Evolutionary conservation across 208 protist genomes (phyloP), one percentile per base, ranked within the genome.

Genomic region (Acanthamoeba triangularis): DNA sequence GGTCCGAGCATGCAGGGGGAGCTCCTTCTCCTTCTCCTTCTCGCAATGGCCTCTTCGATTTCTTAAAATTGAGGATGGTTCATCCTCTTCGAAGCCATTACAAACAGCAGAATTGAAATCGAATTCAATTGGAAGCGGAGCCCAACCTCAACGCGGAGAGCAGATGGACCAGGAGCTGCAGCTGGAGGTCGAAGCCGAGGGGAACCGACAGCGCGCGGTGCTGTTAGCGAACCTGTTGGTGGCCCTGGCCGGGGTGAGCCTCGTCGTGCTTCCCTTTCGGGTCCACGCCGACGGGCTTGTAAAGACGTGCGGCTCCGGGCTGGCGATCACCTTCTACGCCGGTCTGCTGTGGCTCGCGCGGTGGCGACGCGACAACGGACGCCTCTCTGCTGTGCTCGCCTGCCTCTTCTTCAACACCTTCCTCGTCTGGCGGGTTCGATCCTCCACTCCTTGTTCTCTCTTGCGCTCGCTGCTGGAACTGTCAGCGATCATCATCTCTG

Each of bases 211-310:
- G 18, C 25, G 72, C 30, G 72, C 33, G 25, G 72, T 80, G 18
- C 72, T 80, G 1, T 30, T 80, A 5, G 72, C 33, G n/a, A 80
- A 80, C 33, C 72, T 80, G 72, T 23, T 80, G 72, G 30, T 80
- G 72, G 72, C 37, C 5, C 37, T 80, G 16, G 33, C 33, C 72
- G 18, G 72, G 8, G 13, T 80, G 72, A 33, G 72, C 37, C 8
- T 47, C 33, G 13, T 2, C 30, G 8, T 80, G 16, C 72, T 80
- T 30, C 72, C 72, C 35, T 20, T 80, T 33, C 72, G 72, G 0
- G 25, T 44, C 72, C n/a, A 80, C 72, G 37, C 33, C 18, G 72
- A 80, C 33, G 25, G 72, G 18, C 16, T 37, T 3, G 33, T 25
- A 1, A 49, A 23, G n/a, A 14, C 72, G 18, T 74, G 65, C 18